phyloP scores from a whole-genome alignment of 768 basidiomycete genomes.

The Pleurotus salmoneostramineus region DNA sequence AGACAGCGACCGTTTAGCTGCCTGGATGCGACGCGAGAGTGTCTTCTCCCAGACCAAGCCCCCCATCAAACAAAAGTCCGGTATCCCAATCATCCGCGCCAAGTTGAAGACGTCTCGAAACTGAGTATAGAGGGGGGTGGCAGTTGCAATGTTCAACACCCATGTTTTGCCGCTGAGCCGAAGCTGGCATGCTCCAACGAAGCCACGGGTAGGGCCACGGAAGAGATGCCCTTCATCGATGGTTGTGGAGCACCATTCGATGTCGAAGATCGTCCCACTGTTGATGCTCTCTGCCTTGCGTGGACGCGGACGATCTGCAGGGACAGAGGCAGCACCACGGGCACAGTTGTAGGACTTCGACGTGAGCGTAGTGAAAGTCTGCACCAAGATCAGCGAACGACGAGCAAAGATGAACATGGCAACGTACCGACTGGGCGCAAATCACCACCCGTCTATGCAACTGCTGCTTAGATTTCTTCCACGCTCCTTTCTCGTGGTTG shows the following conservation, averaged over 20 bases:
- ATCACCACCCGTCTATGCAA: background rate
- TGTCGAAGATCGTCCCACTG: background rate
- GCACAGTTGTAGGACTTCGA: background rate
- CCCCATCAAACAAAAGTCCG: background rate
- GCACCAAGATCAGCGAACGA: background rate
- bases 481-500: background rate
- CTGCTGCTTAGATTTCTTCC: background rate
- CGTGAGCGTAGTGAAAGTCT: background rate
- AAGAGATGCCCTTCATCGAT: constrained; percentile 15
- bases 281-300: background rate
- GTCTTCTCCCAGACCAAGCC: background rate
- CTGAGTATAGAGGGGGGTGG: constrained; percentile 10
- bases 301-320: background rate
- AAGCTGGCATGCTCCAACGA: constrained; percentile 5
- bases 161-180: background rate
- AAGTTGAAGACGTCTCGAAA: constrained; percentile 6
- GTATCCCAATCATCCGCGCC: background rate
- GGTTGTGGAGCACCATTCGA: background rate
- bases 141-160: constrained; percentile 2
- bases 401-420: background rate
- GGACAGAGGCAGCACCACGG: background rate
- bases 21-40: background rate
- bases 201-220: constrained; percentile 6
- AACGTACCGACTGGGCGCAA: background rate
- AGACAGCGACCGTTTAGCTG: background rate